phyloP scores from a whole-genome alignment of 2,329 filamentous ascomycete genomes.

The Aureobasidium melanogenum region DNA sequence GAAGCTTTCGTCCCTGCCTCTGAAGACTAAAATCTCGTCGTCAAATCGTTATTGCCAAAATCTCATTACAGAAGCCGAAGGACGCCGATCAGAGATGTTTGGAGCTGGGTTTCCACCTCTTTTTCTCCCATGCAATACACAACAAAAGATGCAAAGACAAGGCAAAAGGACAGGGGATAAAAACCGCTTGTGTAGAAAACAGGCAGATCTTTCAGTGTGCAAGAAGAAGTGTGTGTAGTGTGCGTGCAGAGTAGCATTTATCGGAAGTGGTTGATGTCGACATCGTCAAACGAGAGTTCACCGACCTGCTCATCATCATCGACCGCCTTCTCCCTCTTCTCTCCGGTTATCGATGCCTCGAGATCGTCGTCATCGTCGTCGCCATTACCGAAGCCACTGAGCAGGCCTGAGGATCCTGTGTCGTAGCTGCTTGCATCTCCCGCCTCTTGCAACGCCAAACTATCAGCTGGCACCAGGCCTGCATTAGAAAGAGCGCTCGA shows the following conservation, averaged over 20 bases:
- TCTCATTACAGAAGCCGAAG: constrained; percentile 1
- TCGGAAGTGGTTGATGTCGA: constrained; percentile 49
- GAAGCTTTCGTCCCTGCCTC: background rate
- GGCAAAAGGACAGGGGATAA: background rate
- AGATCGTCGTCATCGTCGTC: constrained; percentile 90
- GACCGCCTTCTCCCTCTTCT: constrained; percentile 37
- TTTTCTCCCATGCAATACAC: constrained; percentile 2
- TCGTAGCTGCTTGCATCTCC: constrained; percentile 26
- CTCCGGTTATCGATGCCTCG: constrained; percentile 50
- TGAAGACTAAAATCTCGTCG: background rate
- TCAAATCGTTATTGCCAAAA: constrained; percentile 10
- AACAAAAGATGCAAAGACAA: background rate
- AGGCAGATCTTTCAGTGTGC: background rate
- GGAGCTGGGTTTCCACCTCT: background rate
- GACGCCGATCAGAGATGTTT: background rate
- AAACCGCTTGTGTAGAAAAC: no score
- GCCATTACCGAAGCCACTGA: constrained; percentile 88
- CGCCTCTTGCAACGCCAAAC: constrained; percentile 25
- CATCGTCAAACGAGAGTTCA: constrained; percentile 54
- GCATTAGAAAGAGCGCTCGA: constrained; percentile 65
- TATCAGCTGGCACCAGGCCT: constrained; percentile 21
- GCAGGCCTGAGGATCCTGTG: constrained; percentile 24
- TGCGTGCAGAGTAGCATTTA: constrained; percentile 27
- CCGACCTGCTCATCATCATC: constrained; percentile 57
- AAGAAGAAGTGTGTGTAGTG: background rate